Evolutionary conservation across 148 eudicot genomes (phyloP), one percentile per base, ranked within the genome.

Genomic region (Cornus suecica): DNA sequence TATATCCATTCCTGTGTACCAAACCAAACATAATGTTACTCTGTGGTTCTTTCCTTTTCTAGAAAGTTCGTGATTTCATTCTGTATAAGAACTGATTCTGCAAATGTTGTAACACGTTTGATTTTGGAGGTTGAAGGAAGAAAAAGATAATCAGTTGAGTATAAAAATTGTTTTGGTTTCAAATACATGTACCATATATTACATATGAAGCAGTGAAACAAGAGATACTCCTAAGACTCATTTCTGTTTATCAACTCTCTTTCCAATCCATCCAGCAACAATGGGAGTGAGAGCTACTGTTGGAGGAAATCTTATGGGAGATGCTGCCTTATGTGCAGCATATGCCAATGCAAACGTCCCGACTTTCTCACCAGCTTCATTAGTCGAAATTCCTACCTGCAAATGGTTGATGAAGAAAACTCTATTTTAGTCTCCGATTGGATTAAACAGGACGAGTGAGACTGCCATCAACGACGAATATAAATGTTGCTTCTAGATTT

Each of bases 261-360:
- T 95, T 51, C 97, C 91, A 51, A 92, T 95, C 99, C 94, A 95
- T 71, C 85, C 72, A 34, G 99, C 97, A 76, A 92, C 97, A 74
- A 95, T 83, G 26, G 99, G 99, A 41, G 99, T 94, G 10, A 94
- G 90, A 45, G 97, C 99, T 29, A 94, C 99, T 0, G 99, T 94
- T n/a, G 99, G 99, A 4, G 99, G 99, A 80, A 94, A 94, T 77
- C 99, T 83, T 25, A 94, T 92, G 0, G 99, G 99, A 0, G 99
- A 95, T 18, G 99, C 97, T 13, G 99, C 99, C 80, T 95, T 95
- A 68, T 92, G 99, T 6, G 99, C 99, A 54, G 99, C 99, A 69
- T 95, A 95, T 9, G 99, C 99, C 71, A 95, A 82, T n/a, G 97
- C 99, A 83, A 95, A 91, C n/a, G 99, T 95, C 63, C 99, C 99